Percentiles rank a stretch among this genome's conserved stretches.
phyloP scores from a whole-genome alignment of 2,329 filamentous ascomycete species.

The Aspergillus costaricaensis region DNA sequence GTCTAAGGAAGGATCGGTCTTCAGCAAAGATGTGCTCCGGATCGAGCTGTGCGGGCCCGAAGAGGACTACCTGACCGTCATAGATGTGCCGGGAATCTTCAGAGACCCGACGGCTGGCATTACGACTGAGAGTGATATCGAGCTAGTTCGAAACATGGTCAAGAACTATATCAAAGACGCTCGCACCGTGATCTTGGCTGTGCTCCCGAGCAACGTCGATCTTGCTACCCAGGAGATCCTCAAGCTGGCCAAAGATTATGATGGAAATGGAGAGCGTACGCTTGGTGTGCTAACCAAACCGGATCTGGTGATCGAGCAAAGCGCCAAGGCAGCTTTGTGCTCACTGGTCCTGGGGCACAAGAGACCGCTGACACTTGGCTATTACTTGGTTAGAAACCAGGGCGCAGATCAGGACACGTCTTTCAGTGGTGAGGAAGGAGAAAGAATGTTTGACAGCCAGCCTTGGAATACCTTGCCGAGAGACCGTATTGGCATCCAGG shows the following conservation, averaged over 20 bases:
- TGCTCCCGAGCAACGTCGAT: conserved; percentile 49
- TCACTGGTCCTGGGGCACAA: not conserved
- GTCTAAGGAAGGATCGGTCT: conserved; percentile 31
- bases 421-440: not conserved
- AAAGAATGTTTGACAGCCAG: not conserved
- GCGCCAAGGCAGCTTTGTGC: conserved; percentile 22
- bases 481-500: not conserved
- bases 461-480: conserved; percentile 2
- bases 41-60: conserved; percentile 48
- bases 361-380: not conserved
- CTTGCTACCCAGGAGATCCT: conserved; percentile 51
- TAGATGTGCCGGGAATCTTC: conserved; percentile 53
- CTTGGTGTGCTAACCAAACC: conserved; percentile 60
- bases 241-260: conserved; percentile 39
- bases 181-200: conserved; percentile 46
- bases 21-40: conserved; percentile 45
- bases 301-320: conserved; percentile 48
- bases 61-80: conserved; percentile 44
- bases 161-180: conserved; percentile 42
- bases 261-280: conserved; percentile 42
- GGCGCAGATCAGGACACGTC: not conserved
- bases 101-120: conserved; percentile 35
- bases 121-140: conserved; percentile 42
- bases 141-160: conserved; percentile 43
- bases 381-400: not conserved